Evolutionary conservation across 1,139 yeast genomes (phyloP).

Genomic region (Suhomyces maxii): DNA sequence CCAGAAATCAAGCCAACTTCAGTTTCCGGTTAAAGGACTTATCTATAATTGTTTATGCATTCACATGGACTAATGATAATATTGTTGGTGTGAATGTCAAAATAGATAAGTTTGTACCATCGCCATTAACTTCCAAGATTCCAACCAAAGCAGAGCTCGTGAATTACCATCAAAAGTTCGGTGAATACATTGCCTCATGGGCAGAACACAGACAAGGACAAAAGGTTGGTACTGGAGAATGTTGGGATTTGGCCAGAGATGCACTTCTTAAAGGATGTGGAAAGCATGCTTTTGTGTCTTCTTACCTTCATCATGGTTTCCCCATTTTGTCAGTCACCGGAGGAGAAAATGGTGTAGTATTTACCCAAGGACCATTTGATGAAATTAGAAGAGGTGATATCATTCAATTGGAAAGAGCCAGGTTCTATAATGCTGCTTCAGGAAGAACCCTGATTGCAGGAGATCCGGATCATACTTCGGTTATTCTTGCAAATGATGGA

Average conservation of each 20-base stretch:
- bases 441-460: slow-evolving; percentile 44
- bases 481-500: slow-evolving; percentile 44
- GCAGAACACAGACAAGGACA: slow-evolving; percentile 55
- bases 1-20: slow-evolving; percentile 21
- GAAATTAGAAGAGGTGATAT: slow-evolving; percentile 45
- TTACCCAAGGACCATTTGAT: slow-evolving; percentile 28
- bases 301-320: slow-evolving; percentile 58
- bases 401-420: slow-evolving; percentile 42
- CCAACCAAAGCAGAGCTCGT: slow-evolving; percentile 43
- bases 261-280: slow-evolving; percentile 63
- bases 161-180: slow-evolving; percentile 43
- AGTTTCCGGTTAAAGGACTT: slow-evolving; percentile 53
- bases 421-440: slow-evolving; percentile 36
- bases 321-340: slow-evolving; percentile 45
- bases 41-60: slow-evolving; percentile 43
- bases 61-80: slow-evolving; percentile 46
- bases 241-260: slow-evolving; percentile 75
- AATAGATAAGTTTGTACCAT: slow-evolving; percentile 45
- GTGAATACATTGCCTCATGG: slow-evolving; percentile 64
- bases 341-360: slow-evolving; percentile 20
- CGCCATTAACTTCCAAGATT: slow-evolving; percentile 41
- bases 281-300: slow-evolving; percentile 59
- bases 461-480: slow-evolving; percentile 67
- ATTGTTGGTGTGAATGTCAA: slow-evolving; percentile 21
- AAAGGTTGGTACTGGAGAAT: slow-evolving; percentile 69